Conservation (phyloP, 148 eudicot species). For the Pharnaceum exiguum region DNA sequence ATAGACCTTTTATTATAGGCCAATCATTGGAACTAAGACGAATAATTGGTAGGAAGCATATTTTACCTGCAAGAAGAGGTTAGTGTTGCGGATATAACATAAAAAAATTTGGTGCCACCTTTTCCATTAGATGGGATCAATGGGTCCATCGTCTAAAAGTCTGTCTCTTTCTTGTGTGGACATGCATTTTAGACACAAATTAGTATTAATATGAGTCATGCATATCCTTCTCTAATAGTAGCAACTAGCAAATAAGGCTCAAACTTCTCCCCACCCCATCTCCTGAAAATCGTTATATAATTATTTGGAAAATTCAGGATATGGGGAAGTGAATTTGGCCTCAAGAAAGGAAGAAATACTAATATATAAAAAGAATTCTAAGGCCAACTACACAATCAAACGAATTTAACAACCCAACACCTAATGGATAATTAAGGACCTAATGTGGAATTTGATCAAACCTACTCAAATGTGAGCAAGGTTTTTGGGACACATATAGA, state of each 20-base stretch:
- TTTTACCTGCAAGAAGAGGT: conserved; percentile 23
- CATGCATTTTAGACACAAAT: conserved; percentile 9
- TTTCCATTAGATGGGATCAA: conserved; percentile 19
- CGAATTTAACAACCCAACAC: conserved; percentile 3
- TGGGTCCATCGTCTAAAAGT: conserved; percentile 29
- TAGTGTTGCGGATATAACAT: conserved; percentile 28
- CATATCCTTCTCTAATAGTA: conserved; percentile 3
- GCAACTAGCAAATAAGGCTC: neutral
- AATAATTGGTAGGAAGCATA: conserved; percentile 43
- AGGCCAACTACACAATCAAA: conserved; percentile 16
- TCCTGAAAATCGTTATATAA: too few relatives aligned
- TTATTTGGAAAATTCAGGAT: neutral
- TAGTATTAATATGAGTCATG: conserved; percentile 2
- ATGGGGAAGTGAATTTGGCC: neutral
- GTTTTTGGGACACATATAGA: conserved; percentile 12
- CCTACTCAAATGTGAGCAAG: neutral
- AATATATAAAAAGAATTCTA: neutral
- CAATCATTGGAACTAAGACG: conserved; percentile 42
- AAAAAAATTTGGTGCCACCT: conserved; percentile 22
- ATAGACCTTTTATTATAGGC: conserved; percentile 16
- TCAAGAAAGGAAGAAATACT: neutral
- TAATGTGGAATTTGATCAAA: conserved; percentile 10
- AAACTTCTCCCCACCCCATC: neutral
- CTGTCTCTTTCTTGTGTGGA: conserved; percentile 9
- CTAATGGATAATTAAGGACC: conserved; percentile 16